Evolutionary conservation across 306 rosid species (phyloP), one percentile per base, ranked within the genome.

Genomic region (Ceratonia siliqua): DNA sequence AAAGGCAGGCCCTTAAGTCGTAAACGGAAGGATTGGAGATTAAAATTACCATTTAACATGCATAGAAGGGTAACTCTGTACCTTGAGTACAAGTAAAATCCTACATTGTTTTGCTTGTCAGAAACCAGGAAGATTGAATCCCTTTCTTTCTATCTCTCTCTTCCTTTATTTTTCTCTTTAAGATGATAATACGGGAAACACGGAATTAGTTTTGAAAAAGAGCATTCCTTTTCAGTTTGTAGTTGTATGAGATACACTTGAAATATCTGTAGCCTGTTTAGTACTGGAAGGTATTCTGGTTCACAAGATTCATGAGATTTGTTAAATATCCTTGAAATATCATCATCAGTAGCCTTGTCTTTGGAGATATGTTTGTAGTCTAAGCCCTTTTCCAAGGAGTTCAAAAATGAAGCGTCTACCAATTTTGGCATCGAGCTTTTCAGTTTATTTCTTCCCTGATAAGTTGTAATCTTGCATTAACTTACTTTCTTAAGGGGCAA

Each of bases 11-110:
- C 97, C 18, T 84, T 90, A 58, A 90, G 73, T 68, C 95, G 96
- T 65, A 89, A 90, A 75, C 93, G 83, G 78, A 88, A 68, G 79
- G 96, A 92, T 81, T 91, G 99, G 96, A 92, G 99, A 86, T 83
- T 94, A 79, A 79, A 84, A 62, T 76, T 94, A 77, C 87, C 97
- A 52, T 94, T 80, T 79, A 80, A 49, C 55, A 66, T 68, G 85
- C 96, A 88, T 79, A 86, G 66, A 73, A 86, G 72, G 86, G 95
- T 90, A 79, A 85, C 82, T 75, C 83, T 94, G 78, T 86, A 90
- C 82, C 79, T 91, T 35, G 79, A 78, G 25, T 83, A 69, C 42
- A 83, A 53, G 65, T 59, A 79, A 87, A 83, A 79, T 70, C 33
- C 62, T 67, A 48, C 17, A 30, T 76, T 61, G n/a, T 50, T 32